Evolutionary conservation across 208 protist genomes (phyloP).

Genomic region (Trypanosoma rangeli): DNA sequence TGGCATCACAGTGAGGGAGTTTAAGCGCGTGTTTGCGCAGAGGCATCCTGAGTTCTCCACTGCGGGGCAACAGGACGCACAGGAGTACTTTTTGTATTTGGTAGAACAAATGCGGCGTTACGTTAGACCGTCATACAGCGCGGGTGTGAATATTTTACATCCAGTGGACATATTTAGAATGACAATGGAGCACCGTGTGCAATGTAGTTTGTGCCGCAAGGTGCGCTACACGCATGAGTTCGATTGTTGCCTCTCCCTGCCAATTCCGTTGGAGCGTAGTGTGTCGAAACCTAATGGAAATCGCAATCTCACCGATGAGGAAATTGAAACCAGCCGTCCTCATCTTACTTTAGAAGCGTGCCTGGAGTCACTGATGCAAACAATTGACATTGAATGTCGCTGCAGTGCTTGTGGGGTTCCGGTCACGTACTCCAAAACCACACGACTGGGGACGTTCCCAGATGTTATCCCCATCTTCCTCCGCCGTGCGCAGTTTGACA

Average conservation of each 20-base stretch:
- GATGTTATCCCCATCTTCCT: slow-evolving; percentile 80
- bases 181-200: slow-evolving; percentile 83
- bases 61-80: slow-evolving; percentile 95
- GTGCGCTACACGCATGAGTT: slow-evolving; percentile 89
- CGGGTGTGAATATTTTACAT: slow-evolving; percentile 21
- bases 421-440: slow-evolving; percentile 57
- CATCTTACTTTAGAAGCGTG: slow-evolving; percentile 65
- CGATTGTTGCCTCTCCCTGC: slow-evolving; percentile 87
- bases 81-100: slow-evolving; percentile 95
- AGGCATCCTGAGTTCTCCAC: slow-evolving; percentile 96
- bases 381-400: slow-evolving; percentile 57
- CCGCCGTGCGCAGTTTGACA: slow-evolving; percentile 83
- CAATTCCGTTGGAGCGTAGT: slow-evolving; percentile 78
- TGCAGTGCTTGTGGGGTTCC: slow-evolving; percentile 61
- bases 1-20: slow-evolving; percentile 90
- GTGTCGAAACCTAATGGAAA: slow-evolving; percentile 26
- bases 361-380: slow-evolving; percentile 35
- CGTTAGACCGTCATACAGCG: slow-evolving; percentile 35
- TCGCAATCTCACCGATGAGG: slow-evolving; percentile 43
- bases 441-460: slow-evolving; percentile 77
- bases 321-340: slow-evolving; percentile 55
- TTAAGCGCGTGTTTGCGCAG: slow-evolving; percentile 94
- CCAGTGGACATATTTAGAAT: slow-evolving; percentile 73
- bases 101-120: slow-evolving; percentile 80
- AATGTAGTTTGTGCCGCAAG: slow-evolving; percentile 80